phyloP scores from a whole-genome alignment of 768 basidiomycete species.

The Rhodotorula kratochvilovae region DNA sequence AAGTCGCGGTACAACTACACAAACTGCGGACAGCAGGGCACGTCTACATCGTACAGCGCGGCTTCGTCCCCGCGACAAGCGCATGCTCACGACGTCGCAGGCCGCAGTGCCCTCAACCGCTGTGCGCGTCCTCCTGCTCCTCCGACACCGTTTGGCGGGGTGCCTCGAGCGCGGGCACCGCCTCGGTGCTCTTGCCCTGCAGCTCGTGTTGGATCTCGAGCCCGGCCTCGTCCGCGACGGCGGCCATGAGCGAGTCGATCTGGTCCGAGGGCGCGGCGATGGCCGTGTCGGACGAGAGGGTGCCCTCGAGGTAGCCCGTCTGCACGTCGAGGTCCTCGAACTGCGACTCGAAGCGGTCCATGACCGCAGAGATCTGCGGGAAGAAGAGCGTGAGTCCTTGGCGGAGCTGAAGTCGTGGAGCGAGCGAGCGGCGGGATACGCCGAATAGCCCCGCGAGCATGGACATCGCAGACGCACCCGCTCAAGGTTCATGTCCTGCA shows the following conservation, averaged over 20 bases:
- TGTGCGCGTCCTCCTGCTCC: slow-evolving; percentile 76
- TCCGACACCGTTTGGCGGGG: slow-evolving; percentile 54
- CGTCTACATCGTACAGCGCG: neutral
- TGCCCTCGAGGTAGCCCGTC: slow-evolving; percentile 95
- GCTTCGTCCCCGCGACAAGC: no score
- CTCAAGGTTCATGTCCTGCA: slow-evolving; percentile 99
- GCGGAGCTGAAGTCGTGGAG: no score
- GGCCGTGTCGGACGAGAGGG: slow-evolving; percentile 89
- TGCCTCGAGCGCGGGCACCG: slow-evolving; percentile 59
- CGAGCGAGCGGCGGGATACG: no score
- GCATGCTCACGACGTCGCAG: slow-evolving; percentile 55
- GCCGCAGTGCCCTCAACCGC: slow-evolving; percentile 78
- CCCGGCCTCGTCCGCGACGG: slow-evolving; percentile 94
- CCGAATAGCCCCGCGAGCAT: no score
- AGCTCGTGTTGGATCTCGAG: slow-evolving; percentile 92
- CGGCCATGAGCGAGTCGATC: slow-evolving; percentile 82
- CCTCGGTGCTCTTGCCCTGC: slow-evolving; percentile 55
- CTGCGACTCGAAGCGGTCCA: slow-evolving; percentile 98
- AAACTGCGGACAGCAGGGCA: no score
- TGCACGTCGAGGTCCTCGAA: slow-evolving; percentile 97
- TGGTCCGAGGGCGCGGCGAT: slow-evolving; percentile 94
- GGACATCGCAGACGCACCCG: slow-evolving; percentile 72
- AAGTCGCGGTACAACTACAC: no score
- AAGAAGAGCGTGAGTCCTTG: neutral
- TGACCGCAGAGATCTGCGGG: slow-evolving; percentile 83